Evolutionary conservation across 805 yeast genomes (phyloP), one percentile per base, ranked within the genome.

Genomic region (Zygoascus biomembranicola): DNA sequence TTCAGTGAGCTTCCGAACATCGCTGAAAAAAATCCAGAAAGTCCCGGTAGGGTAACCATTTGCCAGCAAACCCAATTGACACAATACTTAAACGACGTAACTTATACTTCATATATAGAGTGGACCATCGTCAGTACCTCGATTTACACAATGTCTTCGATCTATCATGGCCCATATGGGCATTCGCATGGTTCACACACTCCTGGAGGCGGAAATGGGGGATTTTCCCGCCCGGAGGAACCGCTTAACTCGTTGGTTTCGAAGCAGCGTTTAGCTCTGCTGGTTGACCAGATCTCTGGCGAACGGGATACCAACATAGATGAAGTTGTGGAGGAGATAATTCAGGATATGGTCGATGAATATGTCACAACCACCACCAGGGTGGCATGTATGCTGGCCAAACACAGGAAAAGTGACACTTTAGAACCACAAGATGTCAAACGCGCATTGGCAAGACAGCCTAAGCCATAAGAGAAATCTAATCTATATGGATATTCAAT

Each of bases 321-420:
- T 20, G 46, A 41, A 18, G 28, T 20, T 16, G 52, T 31, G 2
- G 45, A 31, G 20, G 52, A 49, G 18, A 39, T 49, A 3, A 20
- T 49, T 9, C 52, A 49, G 35, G 52, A 49, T 42, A 9, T 49
- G 37, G 47, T 42, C 23, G 47, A 28, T n/a, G 52, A 49, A 13
- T 49, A 39, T 42, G 47, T 49, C 8, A 2, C 35, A 14, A 42
- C 20, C n/a, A 31, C 45, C 19, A 42, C 52, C 8, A 23, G 31
- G n/a, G 35, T 39, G 5, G 52, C 52, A 16, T 49, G 52, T 19
- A 19, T 39, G 41, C 20, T 49, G 47, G 52, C 52, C 10, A 49
- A 49, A 19, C 46, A 49, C 28, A 11, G 52, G 20, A n/a, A 28
- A 9, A 32, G 45, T 32, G 52, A 49, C 11, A 19, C 11, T 14